These are phyloP conservation scores for Besnoitia besnoiti DNA, from an alignment of 169 alveolate species.

Conservation along the genomic window DNA sequence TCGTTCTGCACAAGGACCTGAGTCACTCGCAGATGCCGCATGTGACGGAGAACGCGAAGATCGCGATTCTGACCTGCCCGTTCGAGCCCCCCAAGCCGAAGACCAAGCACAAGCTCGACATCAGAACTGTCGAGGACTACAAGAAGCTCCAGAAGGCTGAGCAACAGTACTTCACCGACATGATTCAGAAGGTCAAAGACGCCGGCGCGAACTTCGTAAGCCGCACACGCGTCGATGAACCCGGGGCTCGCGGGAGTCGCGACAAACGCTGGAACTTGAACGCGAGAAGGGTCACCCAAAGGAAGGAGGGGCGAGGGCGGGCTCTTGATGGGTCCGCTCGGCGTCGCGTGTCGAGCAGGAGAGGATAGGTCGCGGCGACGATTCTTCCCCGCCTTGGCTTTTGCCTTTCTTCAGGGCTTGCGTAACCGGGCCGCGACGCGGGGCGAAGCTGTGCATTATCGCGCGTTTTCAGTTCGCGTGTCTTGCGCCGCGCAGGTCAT, in stretches of 20 bases:
- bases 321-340: no score
- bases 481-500: constrained; percentile 80
- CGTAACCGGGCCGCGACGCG: background rate
- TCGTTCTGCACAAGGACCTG: constrained; percentile 97
- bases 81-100: constrained; percentile 99
- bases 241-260: no score
- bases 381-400: no score
- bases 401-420: no score
- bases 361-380: no score
- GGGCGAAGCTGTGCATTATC: background rate
- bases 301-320: no score
- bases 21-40: constrained; percentile 99
- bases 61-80: constrained; percentile 98
- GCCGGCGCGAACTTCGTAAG: constrained; percentile 95
- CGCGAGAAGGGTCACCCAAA: no score
- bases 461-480: background rate
- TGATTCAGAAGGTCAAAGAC: constrained; percentile 93
- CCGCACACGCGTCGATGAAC: no score
- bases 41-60: constrained; percentile 93
- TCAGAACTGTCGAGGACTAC: constrained; percentile 95
- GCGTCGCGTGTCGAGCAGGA: no score
- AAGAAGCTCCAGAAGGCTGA: constrained; percentile 92
- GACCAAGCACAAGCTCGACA: constrained; percentile 98
- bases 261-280: no score
- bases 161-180: constrained; percentile 94